Conservation (phyloP, 73 alveolate genomes). For the Paramecium sexaurelia region DNA sequence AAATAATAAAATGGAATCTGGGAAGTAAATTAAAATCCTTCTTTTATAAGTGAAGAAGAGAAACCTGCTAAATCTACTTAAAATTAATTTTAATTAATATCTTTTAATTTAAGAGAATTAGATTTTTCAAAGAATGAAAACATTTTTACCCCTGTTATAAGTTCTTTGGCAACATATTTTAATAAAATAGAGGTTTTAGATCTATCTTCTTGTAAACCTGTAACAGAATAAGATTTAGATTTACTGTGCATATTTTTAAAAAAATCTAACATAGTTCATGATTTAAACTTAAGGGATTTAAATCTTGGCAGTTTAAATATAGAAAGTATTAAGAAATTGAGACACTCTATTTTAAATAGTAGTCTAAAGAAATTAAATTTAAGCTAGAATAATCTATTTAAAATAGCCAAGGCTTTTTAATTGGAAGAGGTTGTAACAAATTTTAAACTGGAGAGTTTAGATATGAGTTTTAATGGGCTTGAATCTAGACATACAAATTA, state of each 20-base stretch:
- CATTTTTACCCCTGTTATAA: slow-evolving; percentile 2
- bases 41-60: neutral
- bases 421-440: neutral
- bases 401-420: neutral
- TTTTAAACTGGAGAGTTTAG: neutral
- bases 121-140: neutral
- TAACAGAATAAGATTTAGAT: neutral
- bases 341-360: neutral
- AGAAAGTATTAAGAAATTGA: neutral
- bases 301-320: neutral
- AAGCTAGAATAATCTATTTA: neutral
- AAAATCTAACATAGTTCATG: neutral
- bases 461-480: neutral
- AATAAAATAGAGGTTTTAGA: slow-evolving; percentile 4
- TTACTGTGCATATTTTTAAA: neutral
- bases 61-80: neutral
- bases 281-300: slow-evolving; percentile 3
- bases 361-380: neutral
- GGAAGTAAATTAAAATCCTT: neutral
- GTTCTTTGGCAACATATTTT: slow-evolving; percentile 8
- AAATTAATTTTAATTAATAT: neutral
- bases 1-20: neutral
- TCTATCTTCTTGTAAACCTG: neutral
- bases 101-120: slow-evolving; percentile 40
- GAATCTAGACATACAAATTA: neutral